Conservation (phyloP, 768 basidiomycete species). For the Russula ochroleuca region DNA sequence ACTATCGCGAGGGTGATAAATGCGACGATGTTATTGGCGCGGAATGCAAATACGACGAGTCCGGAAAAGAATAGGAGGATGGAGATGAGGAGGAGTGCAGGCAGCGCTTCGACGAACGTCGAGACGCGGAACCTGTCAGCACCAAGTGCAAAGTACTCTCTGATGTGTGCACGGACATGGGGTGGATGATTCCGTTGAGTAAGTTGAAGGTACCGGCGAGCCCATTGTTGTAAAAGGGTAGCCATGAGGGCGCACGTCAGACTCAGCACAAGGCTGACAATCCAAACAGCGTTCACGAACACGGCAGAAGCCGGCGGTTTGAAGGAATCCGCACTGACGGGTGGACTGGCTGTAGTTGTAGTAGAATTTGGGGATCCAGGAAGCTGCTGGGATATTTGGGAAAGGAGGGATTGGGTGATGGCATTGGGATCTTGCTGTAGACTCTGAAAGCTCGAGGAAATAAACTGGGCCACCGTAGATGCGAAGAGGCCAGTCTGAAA, state of each 20-base stretch:
- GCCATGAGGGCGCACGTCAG: not conserved
- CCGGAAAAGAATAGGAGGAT: not conserved
- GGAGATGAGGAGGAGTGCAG: not conserved
- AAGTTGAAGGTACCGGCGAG: not conserved
- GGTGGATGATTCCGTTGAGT: not conserved
- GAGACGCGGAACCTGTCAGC: not conserved
- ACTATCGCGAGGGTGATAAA: not conserved
- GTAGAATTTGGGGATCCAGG: not conserved
- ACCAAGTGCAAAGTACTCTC: constrained; percentile 1
- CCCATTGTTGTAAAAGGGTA: not conserved
- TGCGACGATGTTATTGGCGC: not conserved
- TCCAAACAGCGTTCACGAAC: not conserved
- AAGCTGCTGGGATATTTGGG: not conserved
- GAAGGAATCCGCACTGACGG: not conserved
- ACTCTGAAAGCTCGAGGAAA: not conserved
- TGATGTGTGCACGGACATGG: not conserved
- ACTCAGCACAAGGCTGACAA: not conserved
- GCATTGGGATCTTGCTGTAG: not conserved
- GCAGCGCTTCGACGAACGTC: not conserved
- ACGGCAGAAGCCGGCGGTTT: not conserved
- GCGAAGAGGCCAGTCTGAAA: not conserved
- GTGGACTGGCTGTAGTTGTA: not conserved
- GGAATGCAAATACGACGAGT: not conserved
- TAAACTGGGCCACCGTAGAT: not conserved
- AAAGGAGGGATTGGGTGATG: not conserved